Conservation (phyloP, 2,329 filamentous ascomycete species). For the Fusarium citri region DNA sequence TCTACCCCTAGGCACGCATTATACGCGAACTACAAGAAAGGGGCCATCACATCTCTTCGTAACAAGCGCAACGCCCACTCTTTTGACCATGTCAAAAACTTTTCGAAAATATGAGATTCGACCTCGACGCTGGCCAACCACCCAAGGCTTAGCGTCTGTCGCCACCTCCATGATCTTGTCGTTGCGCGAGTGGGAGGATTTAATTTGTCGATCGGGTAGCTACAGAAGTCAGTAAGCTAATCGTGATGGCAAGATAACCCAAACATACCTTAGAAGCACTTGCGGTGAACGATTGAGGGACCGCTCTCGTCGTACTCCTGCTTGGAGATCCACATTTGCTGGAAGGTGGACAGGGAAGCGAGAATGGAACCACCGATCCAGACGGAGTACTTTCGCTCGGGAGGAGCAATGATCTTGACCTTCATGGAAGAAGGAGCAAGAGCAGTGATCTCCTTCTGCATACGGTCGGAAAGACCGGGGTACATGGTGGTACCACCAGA, state of each 20-base stretch:
- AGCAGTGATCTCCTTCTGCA: slow-evolving; percentile 99
- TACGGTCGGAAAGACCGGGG: slow-evolving; percentile 99
- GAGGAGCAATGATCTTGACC: slow-evolving; percentile 99
- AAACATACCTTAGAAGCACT: slow-evolving; percentile 95
- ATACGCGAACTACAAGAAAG: slow-evolving; percentile 64
- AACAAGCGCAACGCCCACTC: slow-evolving; percentile 62
- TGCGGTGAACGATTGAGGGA: slow-evolving; percentile 99
- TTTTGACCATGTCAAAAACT: slow-evolving; percentile 67
- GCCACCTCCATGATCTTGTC: slow-evolving; percentile 60
- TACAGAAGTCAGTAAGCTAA: slow-evolving; percentile 43
- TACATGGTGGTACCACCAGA: slow-evolving; percentile 99
- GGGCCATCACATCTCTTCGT: slow-evolving; percentile 60
- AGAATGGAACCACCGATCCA: slow-evolving; percentile 99
- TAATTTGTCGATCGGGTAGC: slow-evolving; percentile 49
- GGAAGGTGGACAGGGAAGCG: slow-evolving; percentile 99
- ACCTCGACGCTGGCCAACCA: slow-evolving; percentile 61
- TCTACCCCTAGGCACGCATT: slow-evolving; percentile 62
- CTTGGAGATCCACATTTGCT: slow-evolving; percentile 99
- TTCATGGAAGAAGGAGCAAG: slow-evolving; percentile 99
- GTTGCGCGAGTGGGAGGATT: slow-evolving; percentile 51
- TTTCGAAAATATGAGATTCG: slow-evolving; percentile 68
- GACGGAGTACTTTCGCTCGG: slow-evolving; percentile 99
- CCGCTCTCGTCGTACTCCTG: slow-evolving; percentile 99
- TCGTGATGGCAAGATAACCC: background rate
- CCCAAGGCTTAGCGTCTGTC: slow-evolving; percentile 57